These are phyloP conservation scores for Clavispora asparagi DNA, from an alignment of 805 yeast genomes.

Conservation along the genomic window DNA sequence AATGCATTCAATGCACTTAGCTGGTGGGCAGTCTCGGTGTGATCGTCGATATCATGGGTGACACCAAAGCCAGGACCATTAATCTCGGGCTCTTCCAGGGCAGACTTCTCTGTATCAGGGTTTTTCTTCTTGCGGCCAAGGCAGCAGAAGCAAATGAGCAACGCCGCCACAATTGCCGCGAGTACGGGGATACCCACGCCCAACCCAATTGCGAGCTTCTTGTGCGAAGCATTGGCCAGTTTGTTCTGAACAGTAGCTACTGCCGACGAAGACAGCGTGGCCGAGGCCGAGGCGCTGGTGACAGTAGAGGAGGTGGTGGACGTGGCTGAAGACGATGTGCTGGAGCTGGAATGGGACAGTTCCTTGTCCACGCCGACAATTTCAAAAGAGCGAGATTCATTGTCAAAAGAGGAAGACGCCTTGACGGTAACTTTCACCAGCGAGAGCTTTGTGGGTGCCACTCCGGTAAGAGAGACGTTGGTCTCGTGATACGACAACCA, in stretches of 20 bases:
- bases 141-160: slow-evolving; percentile 49
- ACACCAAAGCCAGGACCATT: slow-evolving; percentile 34
- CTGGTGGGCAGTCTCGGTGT: slow-evolving; percentile 28
- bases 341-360: slow-evolving; percentile 16
- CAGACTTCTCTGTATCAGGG: slow-evolving; percentile 8
- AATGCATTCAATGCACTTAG: slow-evolving; percentile 47
- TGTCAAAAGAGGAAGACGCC: slow-evolving; percentile 25
- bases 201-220: slow-evolving; percentile 76
- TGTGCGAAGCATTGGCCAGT: slow-evolving; percentile 26
- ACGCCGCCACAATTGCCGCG: slow-evolving; percentile 42
- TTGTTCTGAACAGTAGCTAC: slow-evolving; percentile 3
- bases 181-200: slow-evolving; percentile 80
- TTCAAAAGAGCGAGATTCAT: slow-evolving; percentile 38
- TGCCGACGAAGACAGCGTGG: slow-evolving; percentile 23
- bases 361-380: slow-evolving; percentile 42
- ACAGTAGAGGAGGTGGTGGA: slow-evolving; percentile 23
- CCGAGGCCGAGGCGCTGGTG: slow-evolving; percentile 9
- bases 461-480: slow-evolving; percentile 67
- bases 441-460: slow-evolving; percentile 37
- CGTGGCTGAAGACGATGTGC: slow-evolving; percentile 16
- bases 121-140: slow-evolving; percentile 34
- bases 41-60: slow-evolving; percentile 21
- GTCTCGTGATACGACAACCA: slow-evolving; percentile 66
- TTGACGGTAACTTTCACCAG: slow-evolving; percentile 20
- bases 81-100: slow-evolving; percentile 14